Conservation (phyloP, 768 basidiomycete species). For the Termitomyces sp. region DNA sequence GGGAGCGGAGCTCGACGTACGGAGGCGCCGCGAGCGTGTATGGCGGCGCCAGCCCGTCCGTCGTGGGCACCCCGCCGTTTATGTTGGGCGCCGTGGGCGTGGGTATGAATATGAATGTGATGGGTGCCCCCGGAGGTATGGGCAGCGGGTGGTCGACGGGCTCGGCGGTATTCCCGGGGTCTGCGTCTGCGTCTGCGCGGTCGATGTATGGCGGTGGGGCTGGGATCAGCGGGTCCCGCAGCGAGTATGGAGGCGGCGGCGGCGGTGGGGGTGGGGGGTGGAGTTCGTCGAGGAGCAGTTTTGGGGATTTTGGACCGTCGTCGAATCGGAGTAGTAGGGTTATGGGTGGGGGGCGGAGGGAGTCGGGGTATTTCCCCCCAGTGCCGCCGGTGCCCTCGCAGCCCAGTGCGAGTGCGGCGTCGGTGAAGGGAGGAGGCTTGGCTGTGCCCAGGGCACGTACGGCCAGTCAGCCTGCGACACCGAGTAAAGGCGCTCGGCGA, state of each 20-base stretch:
- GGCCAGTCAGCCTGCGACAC: slow-evolving; percentile 39
- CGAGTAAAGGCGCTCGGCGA: slow-evolving; percentile 21
- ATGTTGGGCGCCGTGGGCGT: slow-evolving; percentile 10
- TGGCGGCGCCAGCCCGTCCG: slow-evolving; percentile 29
- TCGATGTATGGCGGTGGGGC: slow-evolving; percentile 51
- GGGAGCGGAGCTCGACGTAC: slow-evolving; percentile 70
- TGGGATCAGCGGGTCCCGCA: slow-evolving; percentile 41
- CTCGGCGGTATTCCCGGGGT: slow-evolving; percentile 43
- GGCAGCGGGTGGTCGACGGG: slow-evolving; percentile 39
- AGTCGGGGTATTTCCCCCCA: slow-evolving; percentile 38
- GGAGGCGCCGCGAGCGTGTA: slow-evolving; percentile 34
- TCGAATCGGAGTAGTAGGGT: slow-evolving; percentile 17
- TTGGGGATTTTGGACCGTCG: slow-evolving; percentile 60
- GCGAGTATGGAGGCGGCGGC: slow-evolving; percentile 48
- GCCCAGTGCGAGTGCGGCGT: slow-evolving; percentile 3
- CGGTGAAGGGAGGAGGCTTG: slow-evolving; percentile 6
- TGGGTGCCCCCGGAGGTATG: slow-evolving; percentile 11
- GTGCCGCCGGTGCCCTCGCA: slow-evolving; percentile 31
- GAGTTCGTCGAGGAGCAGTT: slow-evolving; percentile 58
- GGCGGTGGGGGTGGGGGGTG: slow-evolving; percentile 39
- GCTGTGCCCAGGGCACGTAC: slow-evolving; percentile 29
- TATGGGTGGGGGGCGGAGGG: slow-evolving; percentile 17
- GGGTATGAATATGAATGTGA: slow-evolving; percentile 33
- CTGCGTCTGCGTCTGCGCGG: slow-evolving; percentile 17
- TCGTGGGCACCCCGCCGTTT: slow-evolving; percentile 29